Percentiles rank a stretch among this genome's conserved stretches.
These are phyloP conservation scores for Trebouxia sp. DNA, from an alignment of 139 green algal genomes.

Conservation along the genomic window DNA sequence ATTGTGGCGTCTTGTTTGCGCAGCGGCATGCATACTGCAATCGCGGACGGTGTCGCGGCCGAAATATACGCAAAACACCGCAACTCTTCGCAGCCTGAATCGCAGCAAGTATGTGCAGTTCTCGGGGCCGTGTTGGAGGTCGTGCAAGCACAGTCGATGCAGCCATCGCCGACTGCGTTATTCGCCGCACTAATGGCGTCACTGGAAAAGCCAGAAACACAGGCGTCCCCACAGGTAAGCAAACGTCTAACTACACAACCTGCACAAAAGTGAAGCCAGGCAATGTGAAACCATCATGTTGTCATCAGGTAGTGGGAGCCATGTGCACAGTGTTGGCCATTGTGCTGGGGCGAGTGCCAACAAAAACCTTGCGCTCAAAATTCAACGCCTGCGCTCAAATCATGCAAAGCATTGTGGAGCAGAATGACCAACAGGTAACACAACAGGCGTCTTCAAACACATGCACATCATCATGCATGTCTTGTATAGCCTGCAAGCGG, in stretches of 20 bases:
- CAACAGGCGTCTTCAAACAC: too few species aligned
- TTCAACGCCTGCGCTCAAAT: not conserved
- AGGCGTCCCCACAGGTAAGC: constrained; percentile 46
- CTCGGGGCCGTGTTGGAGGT: constrained; percentile 69
- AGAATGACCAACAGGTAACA: not conserved
- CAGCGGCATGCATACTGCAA: not conserved
- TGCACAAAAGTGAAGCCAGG: too few species aligned
- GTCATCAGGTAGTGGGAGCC: constrained; percentile 57
- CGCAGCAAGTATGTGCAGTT: constrained; percentile 68
- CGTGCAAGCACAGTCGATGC: constrained; percentile 57
- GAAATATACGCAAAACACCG: constrained; percentile 61
- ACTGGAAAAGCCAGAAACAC: constrained; percentile 64
- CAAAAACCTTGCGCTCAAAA: constrained; percentile 53
- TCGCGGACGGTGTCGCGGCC: not conserved
- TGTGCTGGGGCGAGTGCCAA: constrained; percentile 61
- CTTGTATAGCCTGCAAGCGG: too few species aligned
- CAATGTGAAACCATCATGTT: too few species aligned
- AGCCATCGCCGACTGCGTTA: constrained; percentile 68
- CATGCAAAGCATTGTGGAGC: not conserved
- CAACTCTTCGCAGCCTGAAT: constrained; percentile 68
- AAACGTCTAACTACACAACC: not conserved
- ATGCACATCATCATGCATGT: too few species aligned
- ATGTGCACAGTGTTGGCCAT: constrained; percentile 67
- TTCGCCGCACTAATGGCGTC: constrained; percentile 85
- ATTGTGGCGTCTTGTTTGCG: too few species aligned